Conservation (phyloP, 2,329 filamentous ascomycete species). For the Aspergillus sp. region DNA sequence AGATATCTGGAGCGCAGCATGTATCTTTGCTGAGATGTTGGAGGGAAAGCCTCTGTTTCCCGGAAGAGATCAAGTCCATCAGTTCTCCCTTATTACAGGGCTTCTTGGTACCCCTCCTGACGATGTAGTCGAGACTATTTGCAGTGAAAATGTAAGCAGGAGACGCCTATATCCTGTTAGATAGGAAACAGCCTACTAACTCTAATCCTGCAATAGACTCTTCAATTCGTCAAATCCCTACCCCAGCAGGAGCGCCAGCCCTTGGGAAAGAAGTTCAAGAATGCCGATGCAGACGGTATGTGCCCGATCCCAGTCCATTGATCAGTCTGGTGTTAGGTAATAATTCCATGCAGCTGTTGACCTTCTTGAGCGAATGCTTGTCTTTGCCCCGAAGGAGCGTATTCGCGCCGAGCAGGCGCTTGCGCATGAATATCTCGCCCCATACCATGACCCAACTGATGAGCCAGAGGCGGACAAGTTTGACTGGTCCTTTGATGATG, state of each 20-base stretch:
- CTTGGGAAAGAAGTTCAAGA: conserved; percentile 86
- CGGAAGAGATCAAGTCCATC: conserved; percentile 98
- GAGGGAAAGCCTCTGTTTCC: conserved; percentile 98
- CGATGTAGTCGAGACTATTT: conserved; percentile 98
- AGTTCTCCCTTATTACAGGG: conserved; percentile 99
- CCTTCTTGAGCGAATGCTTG: conserved; percentile 92
- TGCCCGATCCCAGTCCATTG: conserved; percentile 4
- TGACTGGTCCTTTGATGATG: conserved; percentile 99
- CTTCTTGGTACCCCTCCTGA: conserved; percentile 93
- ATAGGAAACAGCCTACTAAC: conserved; percentile 24
- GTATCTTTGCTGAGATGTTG: conserved; percentile 99
- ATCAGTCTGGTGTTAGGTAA: background rate
- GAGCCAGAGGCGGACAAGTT: conserved; percentile 97
- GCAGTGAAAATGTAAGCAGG: conserved; percentile 80
- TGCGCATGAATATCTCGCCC: conserved; percentile 87
- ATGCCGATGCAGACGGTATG: conserved; percentile 81
- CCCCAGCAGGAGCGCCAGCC: conserved; percentile 92
- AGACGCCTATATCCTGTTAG: conserved; percentile 28
- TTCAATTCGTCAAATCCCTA: conserved; percentile 95
- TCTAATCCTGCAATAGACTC: conserved; percentile 58
- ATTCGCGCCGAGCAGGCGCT: conserved; percentile 84
- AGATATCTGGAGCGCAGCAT: conserved; percentile 98
- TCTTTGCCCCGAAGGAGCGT: conserved; percentile 94
- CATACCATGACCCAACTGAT: conserved; percentile 96
- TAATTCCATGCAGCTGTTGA: conserved; percentile 68